These are phyloP conservation scores for Nematocida sp. DNA, from an alignment of 371 early-diverging fungal genomes.

Conservation along the genomic window DNA sequence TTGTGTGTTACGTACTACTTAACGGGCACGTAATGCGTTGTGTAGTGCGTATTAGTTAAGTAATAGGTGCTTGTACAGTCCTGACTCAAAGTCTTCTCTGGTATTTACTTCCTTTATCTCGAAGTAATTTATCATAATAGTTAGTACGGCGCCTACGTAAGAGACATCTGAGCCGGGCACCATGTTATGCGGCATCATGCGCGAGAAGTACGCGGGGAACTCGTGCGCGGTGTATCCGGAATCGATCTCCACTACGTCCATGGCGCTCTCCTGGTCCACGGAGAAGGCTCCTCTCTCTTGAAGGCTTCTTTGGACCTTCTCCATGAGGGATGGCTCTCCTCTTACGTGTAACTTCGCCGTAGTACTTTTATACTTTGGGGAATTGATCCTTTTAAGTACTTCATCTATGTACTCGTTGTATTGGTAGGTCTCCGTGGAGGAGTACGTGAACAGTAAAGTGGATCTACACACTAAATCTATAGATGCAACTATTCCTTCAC, in stretches of 20 bases:
- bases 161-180: constrained; percentile 40
- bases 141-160: constrained; percentile 51
- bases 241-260: constrained; percentile 17
- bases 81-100: constrained; percentile 51
- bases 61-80: constrained; percentile 32
- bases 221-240: constrained; percentile 8
- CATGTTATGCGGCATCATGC: constrained; percentile 48
- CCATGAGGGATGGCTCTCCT: constrained; percentile 1
- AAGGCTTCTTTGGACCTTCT: neutral
- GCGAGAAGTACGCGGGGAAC: constrained; percentile 32
- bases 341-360: constrained; percentile 4
- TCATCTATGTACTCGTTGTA: constrained; percentile 7
- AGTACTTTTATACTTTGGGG: constrained; percentile 5
- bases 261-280: neutral
- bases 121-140: constrained; percentile 54
- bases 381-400: constrained; percentile 4
- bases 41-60: constrained; percentile 41
- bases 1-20: no score
- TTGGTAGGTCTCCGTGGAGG: neutral
- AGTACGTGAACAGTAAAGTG: constrained; percentile 23
- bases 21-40: no score
- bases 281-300: constrained; percentile 1
- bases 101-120: constrained; percentile 54
- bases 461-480: constrained; percentile 38
- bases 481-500: constrained; percentile 9